Evolutionary conservation across 1,139 yeast species (phyloP).

Genomic region (Kodamaea alishanica): DNA sequence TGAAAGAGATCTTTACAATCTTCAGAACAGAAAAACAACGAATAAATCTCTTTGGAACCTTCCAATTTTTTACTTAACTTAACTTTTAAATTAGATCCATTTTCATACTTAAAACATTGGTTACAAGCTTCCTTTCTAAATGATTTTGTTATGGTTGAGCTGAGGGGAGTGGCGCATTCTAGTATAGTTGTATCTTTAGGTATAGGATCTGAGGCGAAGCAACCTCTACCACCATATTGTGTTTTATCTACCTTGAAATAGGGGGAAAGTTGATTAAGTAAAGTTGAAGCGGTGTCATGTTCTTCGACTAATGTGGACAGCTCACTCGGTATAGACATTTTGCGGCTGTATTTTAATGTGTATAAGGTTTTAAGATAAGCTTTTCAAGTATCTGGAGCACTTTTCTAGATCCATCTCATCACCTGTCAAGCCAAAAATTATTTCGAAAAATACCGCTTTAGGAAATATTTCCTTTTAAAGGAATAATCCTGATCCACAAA

Average conservation of each 20-base stretch:
- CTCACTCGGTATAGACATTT: constrained; percentile 6
- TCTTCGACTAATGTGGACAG: constrained; percentile 4
- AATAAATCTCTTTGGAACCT: constrained; percentile 7
- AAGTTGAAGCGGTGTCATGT: background rate
- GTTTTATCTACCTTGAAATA: constrained; percentile 41
- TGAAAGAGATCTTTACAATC: constrained; percentile 39
- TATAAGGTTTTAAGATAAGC: too few relatives aligned
- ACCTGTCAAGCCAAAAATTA: too few relatives aligned
- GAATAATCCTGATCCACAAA: too few relatives aligned
- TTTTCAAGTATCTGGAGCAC: too few relatives aligned
- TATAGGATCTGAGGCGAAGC: constrained; percentile 46
- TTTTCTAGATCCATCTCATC: too few relatives aligned
- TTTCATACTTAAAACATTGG: constrained; percentile 48
- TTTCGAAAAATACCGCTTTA: too few relatives aligned
- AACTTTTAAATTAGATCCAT: constrained; percentile 47
- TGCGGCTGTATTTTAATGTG: too few relatives aligned
- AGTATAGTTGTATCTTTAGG: constrained; percentile 42
- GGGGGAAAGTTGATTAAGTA: constrained; percentile 19
- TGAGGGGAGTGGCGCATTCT: constrained; percentile 38
- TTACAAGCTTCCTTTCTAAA: constrained; percentile 67
- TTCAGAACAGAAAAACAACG: constrained; percentile 54
- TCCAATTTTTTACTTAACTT: constrained; percentile 17
- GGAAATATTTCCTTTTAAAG: too few relatives aligned
- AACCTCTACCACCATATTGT: constrained; percentile 62
- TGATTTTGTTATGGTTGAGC: constrained; percentile 48